Conservation (phyloP, 2,329 filamentous ascomycete genomes). For the Trichoderma sp. region DNA sequence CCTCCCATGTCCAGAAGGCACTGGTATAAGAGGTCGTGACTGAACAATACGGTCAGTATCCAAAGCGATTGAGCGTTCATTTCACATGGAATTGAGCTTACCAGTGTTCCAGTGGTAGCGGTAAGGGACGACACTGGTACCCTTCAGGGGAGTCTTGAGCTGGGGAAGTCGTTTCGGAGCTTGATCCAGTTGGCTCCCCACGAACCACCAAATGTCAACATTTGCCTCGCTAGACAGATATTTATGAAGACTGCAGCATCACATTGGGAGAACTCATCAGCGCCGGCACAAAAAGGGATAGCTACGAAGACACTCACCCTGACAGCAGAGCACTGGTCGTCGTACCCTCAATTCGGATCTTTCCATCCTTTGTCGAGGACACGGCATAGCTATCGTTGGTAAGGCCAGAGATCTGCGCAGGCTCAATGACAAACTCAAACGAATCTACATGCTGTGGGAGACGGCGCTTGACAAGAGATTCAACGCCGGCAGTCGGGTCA, state of each 20-base stretch:
- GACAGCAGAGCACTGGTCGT: slow-evolving; percentile 23
- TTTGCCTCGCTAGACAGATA: slow-evolving; percentile 23
- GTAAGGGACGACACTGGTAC: slow-evolving; percentile 22
- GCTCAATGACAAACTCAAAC: slow-evolving; percentile 21
- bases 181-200: slow-evolving; percentile 23
- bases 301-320: slow-evolving; percentile 12
- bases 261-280: background rate
- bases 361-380: slow-evolving; percentile 21
- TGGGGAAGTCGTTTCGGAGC: slow-evolving; percentile 22
- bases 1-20: slow-evolving; percentile 51
- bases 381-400: slow-evolving; percentile 23
- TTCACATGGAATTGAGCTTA: slow-evolving; percentile 23
- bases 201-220: slow-evolving; percentile 26
- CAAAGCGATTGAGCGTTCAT: background rate
- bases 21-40: slow-evolving; percentile 52
- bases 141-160: slow-evolving; percentile 15
- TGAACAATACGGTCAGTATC: slow-evolving; percentile 15
- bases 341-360: slow-evolving; percentile 22
- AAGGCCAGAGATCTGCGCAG: background rate
- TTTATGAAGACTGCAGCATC: slow-evolving; percentile 21
- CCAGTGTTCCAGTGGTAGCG: slow-evolving; percentile 26
- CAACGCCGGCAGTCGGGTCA: slow-evolving; percentile 19
- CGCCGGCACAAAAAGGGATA: background rate
- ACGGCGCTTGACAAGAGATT: slow-evolving; percentile 23
- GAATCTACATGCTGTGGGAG: slow-evolving; percentile 22